These are phyloP conservation scores for Stemphylium vesicarium DNA, from an alignment of 2,329 filamentous ascomycete genomes.

Conservation along the genomic window DNA sequence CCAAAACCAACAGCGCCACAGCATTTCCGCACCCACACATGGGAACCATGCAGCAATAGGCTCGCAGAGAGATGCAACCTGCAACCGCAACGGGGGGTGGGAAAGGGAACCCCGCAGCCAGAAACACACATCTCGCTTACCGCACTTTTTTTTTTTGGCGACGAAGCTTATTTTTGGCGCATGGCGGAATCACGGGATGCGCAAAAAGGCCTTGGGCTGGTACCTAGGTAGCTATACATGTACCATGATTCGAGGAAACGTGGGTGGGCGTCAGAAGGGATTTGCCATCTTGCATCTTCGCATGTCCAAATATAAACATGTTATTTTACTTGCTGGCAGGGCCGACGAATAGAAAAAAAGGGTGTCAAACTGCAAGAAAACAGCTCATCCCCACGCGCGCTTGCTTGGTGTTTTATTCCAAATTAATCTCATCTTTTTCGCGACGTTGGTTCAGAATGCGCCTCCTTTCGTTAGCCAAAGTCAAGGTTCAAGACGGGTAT, in stretches of 20 bases:
- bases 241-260: slow-evolving; percentile 14
- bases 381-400: no score
- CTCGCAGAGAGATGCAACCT: neutral
- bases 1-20: slow-evolving; percentile 30
- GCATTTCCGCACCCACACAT: slow-evolving; percentile 25
- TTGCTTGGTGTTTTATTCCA: no score
- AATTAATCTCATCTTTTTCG: no score
- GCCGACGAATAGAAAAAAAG: neutral
- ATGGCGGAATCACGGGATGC: neutral
- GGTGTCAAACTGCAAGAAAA: no score
- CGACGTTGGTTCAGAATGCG: no score
- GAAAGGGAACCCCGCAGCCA: slow-evolving; percentile 5
- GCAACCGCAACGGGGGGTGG: slow-evolving; percentile 14
- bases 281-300: no score
- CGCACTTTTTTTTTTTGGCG: slow-evolving; percentile 17
- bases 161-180: slow-evolving; percentile 31
- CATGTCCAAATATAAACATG: neutral
- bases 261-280: neutral
- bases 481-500: no score
- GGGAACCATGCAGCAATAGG: slow-evolving; percentile 22
- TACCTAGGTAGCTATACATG: no score
- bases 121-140: slow-evolving; percentile 20
- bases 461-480: no score
- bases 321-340: neutral
- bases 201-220: no score